Conservation (phyloP, 768 basidiomycete genomes). For the Xerocomellus intermedius region DNA sequence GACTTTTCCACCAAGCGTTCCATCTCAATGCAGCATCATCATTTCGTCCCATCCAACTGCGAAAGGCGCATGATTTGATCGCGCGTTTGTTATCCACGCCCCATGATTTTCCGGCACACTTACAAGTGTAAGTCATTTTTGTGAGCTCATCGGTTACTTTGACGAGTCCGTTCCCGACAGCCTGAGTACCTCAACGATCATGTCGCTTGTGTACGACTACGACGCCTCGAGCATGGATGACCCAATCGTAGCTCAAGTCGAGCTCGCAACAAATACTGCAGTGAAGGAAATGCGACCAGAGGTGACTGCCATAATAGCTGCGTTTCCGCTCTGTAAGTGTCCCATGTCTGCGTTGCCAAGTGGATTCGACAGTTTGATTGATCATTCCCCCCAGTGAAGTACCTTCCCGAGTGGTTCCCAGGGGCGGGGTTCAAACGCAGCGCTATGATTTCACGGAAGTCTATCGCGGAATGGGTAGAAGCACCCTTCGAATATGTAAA, state of each 20-base stretch:
- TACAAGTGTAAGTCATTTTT: constrained; percentile 14
- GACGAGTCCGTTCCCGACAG: constrained; percentile 5
- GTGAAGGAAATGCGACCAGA: constrained; percentile 18
- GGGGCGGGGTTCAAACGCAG: constrained; percentile 21
- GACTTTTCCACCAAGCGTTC: constrained; percentile 39
- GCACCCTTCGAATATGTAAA: constrained; percentile 26
- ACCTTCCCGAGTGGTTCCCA: constrained; percentile 26
- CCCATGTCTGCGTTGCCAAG: neutral
- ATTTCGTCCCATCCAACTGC: constrained; percentile 35
- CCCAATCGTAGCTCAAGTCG: constrained; percentile 19
- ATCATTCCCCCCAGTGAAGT: constrained; percentile 8
- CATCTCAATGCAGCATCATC: constrained; percentile 23
- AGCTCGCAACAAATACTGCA: constrained; percentile 3
- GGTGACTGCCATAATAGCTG: constrained; percentile 12
- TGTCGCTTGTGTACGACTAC: constrained; percentile 28
- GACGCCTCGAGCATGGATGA: constrained; percentile 15
- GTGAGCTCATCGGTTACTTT: neutral
- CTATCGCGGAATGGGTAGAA: constrained; percentile 13
- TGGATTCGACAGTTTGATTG: neutral
- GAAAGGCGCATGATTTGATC: constrained; percentile 33
- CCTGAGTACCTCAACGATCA: constrained; percentile 19
- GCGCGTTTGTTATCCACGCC: constrained; percentile 24
- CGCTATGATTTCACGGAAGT: constrained; percentile 12
- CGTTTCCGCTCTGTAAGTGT: constrained; percentile 20
- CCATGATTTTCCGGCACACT: constrained; percentile 23